These are phyloP conservation scores for Zygosaccharomyces sapae DNA, from an alignment of 1,139 yeast species.

Conservation along the genomic window DNA sequence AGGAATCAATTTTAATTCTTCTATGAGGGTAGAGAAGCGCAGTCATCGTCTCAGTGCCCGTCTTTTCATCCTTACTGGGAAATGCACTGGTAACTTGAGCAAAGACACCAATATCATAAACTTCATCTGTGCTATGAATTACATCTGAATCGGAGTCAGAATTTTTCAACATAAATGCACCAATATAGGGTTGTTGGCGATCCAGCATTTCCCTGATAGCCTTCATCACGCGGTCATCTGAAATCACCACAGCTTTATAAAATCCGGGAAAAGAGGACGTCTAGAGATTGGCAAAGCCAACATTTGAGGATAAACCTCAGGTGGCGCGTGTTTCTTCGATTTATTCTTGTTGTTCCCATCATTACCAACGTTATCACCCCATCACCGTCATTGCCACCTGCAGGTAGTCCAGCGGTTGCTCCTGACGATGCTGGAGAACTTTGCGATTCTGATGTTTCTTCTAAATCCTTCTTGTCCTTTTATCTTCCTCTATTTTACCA, in stretches of 20 bases:
- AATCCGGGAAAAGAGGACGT: conserved; percentile 60
- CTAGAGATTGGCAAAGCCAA: conserved; percentile 57
- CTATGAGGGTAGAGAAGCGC: conserved; percentile 74
- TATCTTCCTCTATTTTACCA: conserved; percentile 12
- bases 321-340: conserved; percentile 29
- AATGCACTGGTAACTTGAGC: conserved; percentile 75
- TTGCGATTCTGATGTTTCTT: conserved; percentile 1
- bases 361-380: conserved; percentile 21
- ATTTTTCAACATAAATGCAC: conserved; percentile 74
- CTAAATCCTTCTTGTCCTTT: conserved; percentile 5
- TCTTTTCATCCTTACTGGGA: conserved; percentile 54
- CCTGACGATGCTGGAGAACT: conserved; percentile 5
- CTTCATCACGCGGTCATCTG: conserved; percentile 78
- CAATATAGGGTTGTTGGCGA: conserved; percentile 78
- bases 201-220: conserved; percentile 74
- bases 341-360: conserved; percentile 25
- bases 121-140: conserved; percentile 58
- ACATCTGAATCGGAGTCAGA: conserved; percentile 70
- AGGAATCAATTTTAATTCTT: conserved; percentile 68
- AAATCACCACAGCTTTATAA: conserved; percentile 68
- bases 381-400: conserved; percentile 20
- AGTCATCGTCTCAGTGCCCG: conserved; percentile 54
- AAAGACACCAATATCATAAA: conserved; percentile 75
- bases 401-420: conserved; percentile 10
- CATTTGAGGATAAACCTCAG: conserved; percentile 55